phyloP scores from a whole-genome alignment of 139 green algal species.

The Chlamydomonas sp. region DNA sequence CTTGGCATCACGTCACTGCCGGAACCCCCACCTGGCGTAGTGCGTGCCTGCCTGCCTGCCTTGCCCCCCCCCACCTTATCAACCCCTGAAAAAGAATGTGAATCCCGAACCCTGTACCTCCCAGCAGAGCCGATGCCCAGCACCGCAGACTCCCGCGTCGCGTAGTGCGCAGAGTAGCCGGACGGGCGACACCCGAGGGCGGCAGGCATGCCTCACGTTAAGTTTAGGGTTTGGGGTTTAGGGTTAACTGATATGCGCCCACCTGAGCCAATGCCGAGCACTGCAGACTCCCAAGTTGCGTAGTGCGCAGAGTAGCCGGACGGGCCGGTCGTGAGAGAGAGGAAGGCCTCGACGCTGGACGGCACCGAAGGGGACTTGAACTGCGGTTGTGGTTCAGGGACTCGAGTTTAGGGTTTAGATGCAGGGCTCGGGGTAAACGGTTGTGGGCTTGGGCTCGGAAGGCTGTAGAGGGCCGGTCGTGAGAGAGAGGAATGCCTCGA shows the following conservation, averaged over 20 bases:
- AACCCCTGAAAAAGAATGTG: slow-evolving; percentile 19
- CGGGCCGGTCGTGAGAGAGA: slow-evolving; percentile 1
- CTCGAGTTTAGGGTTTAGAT: too few relatives aligned
- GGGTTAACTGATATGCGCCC: too few relatives aligned
- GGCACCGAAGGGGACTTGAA: slow-evolving; percentile 15
- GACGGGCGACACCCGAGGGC: background rate
- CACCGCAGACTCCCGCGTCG: slow-evolving; percentile 44
- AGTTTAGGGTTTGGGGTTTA: too few relatives aligned
- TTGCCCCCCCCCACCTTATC: too few relatives aligned
- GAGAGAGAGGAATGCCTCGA: slow-evolving; percentile 20
- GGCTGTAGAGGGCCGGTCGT: slow-evolving; percentile 8
- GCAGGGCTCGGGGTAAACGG: too few relatives aligned
- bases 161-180: background rate
- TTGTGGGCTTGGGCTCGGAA: too few relatives aligned
- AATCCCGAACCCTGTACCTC: slow-evolving; percentile 25
- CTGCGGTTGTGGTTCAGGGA: too few relatives aligned
- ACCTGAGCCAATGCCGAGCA: too few relatives aligned
- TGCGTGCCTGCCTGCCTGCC: too few relatives aligned
- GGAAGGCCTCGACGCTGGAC: slow-evolving; percentile 20
- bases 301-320: slow-evolving; percentile 18
- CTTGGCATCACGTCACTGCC: too few relatives aligned
- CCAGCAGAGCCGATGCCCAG: slow-evolving; percentile 37
- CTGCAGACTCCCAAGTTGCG: slow-evolving; percentile 22
- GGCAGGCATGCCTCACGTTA: background rate
- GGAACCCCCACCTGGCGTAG: too few relatives aligned